Conservation (phyloP, 805 yeast species). For the Cyberlindnera bimundalis region DNA sequence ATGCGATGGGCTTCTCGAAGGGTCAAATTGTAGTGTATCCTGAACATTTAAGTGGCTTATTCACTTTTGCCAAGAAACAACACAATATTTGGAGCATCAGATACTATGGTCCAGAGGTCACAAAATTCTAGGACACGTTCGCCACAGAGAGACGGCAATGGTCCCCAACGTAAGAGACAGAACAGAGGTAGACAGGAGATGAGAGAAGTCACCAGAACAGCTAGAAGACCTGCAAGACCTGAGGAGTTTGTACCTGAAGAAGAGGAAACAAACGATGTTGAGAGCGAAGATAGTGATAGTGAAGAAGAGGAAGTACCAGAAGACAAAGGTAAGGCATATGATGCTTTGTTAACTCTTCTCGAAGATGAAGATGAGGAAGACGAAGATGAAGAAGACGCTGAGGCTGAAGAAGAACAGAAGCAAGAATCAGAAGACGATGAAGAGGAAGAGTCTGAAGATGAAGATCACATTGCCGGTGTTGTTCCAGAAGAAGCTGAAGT, state of each 20-base stretch:
- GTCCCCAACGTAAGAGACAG: slow-evolving; percentile 16
- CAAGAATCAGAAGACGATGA: slow-evolving; percentile 24
- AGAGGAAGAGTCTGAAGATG: slow-evolving; percentile 24
- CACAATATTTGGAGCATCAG: no score
- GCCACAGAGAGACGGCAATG: neutral
- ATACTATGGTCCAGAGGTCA: neutral
- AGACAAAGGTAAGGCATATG: slow-evolving; percentile 49
- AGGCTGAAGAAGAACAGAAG: slow-evolving; percentile 14
- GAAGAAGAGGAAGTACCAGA: slow-evolving; percentile 17
- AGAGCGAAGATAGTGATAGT: slow-evolving; percentile 19
- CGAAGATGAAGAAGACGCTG: slow-evolving; percentile 19
- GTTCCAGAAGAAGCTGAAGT: slow-evolving; percentile 27
- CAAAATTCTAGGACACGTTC: neutral
- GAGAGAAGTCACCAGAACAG: slow-evolving; percentile 56
- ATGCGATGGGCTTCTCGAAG: no score
- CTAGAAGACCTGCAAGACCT: slow-evolving; percentile 39
- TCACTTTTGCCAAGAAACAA: no score
- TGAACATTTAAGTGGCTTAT: no score
- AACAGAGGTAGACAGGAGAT: slow-evolving; percentile 57
- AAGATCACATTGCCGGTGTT: slow-evolving; percentile 30
- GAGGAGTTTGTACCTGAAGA: slow-evolving; percentile 29
- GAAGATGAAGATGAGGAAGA: slow-evolving; percentile 28
- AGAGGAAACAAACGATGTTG: slow-evolving; percentile 10
- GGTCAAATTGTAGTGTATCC: no score
- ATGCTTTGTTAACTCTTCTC: slow-evolving; percentile 52